A percentile compares a stretch with the other conserved stretches of the same genome.
Conservation (phyloP, 306 rosid genomes). For the Boehmeria nivea region DNA sequence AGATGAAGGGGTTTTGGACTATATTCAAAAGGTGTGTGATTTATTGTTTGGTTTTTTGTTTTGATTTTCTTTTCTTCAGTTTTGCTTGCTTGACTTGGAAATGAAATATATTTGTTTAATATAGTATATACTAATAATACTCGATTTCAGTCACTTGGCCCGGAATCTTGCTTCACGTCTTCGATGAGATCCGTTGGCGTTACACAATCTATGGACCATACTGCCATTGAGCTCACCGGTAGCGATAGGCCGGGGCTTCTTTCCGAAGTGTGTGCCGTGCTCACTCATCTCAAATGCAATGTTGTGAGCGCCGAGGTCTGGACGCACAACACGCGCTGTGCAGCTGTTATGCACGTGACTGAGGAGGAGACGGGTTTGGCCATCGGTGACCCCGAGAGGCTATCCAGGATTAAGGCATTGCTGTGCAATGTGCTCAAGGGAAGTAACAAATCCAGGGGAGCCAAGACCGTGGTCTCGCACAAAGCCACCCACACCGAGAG, state of each 20-base stretch:
- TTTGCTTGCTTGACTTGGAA: not conserved
- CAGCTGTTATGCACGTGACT: constrained; percentile 68
- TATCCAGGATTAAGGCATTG: constrained; percentile 56
- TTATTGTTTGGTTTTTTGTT: too few species aligned
- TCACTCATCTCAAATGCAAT: constrained; percentile 73
- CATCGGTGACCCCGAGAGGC: constrained; percentile 55
- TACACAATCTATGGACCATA: constrained; percentile 56
- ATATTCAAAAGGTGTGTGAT: constrained; percentile 53
- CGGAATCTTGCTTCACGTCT: constrained; percentile 62
- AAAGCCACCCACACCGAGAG: constrained; percentile 70
- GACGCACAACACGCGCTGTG: constrained; percentile 88
- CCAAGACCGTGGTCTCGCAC: constrained; percentile 72
- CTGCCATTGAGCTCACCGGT: constrained; percentile 79
- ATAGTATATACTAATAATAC: too few species aligned
- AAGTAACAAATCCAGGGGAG: constrained; percentile 57
- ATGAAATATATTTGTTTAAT: too few species aligned
- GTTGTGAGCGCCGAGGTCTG: constrained; percentile 82
- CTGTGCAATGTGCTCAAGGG: constrained; percentile 86
- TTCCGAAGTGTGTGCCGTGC: constrained; percentile 82
- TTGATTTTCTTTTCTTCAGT: constrained; percentile 17
- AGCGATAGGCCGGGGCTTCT: constrained; percentile 86
- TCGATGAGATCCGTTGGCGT: constrained; percentile 77
- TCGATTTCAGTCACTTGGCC: constrained; percentile 74
- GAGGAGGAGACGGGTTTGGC: constrained; percentile 61
- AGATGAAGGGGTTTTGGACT: constrained; percentile 71